Base-by-base conservation (phyloP, 257 asterid species). In the Voacanga thouarsii region DNA sequence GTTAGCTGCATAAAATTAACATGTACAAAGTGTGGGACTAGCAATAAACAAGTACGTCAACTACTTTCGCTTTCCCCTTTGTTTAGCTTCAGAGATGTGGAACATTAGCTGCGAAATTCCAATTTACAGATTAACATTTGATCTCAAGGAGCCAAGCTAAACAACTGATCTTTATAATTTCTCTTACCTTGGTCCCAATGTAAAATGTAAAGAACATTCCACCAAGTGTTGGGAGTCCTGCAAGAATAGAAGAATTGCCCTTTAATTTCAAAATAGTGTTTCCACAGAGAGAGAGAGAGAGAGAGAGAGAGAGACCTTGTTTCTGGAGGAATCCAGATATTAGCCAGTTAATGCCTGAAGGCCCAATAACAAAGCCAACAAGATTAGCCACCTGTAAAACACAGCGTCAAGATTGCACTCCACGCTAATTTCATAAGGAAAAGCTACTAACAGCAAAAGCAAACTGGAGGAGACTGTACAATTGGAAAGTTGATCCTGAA, bases 301-400 rank as follows among this genome's bases (percentile, higher is more conserved):
- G 67, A 72, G 75, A 64, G 79, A 74, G 68, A 78, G 67, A 77
- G 85, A 8, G 28, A 92, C 98, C 98, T 87, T 85, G 87, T 87
- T 86, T 82, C 53, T 70, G 87, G 76, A 91, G 89, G 86, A 95
- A 93, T 60, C 82, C 89, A 37, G 97, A 89, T 80, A 89, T 83
- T 88, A 95, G 84, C 99, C 95, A 95, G 86, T 84, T 90, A 71
- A 92, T 85, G 88, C 97, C 97, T 16, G 99, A 93, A 68, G 99
- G 97, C 24, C 99, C 99, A 37, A 95, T 91, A 44, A 95, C 99
- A 85, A 95, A 95, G 45, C 98, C 99, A 41, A 93, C 96, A 75
- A 95, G 97, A 84, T 95, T 95, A 66, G 98, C 99, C 82, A 93
- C 96, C 98, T 95, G 89, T 81, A 80, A 59, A 61, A 80, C 75